Conservation (phyloP, 2,329 filamentous ascomycete species). For the Rutstroemia sp. region DNA sequence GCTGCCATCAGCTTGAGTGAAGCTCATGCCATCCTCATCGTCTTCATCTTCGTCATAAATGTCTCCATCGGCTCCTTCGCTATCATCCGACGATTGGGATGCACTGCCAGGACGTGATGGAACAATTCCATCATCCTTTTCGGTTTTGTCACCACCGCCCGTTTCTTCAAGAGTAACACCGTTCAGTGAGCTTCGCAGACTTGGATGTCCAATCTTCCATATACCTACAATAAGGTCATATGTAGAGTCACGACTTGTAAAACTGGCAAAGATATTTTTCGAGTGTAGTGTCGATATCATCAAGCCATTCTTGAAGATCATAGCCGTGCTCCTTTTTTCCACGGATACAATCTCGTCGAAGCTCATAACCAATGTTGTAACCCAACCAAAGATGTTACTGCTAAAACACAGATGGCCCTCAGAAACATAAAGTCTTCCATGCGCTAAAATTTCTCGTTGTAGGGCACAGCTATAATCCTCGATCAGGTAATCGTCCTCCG, state of each 20-base stretch:
- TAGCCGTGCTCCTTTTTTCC: constrained; percentile 91
- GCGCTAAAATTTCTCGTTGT: constrained; percentile 89
- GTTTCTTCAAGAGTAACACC: constrained; percentile 76
- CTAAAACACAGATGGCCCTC: constrained; percentile 98
- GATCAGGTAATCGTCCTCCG: constrained; percentile 95
- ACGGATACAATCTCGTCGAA: constrained; percentile 97
- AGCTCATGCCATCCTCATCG: constrained; percentile 56
- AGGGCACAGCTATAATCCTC: constrained; percentile 97
- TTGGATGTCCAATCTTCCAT: constrained; percentile 94
- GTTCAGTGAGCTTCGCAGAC: constrained; percentile 83
- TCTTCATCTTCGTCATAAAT: constrained; percentile 76
- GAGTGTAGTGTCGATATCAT: constrained; percentile 95
- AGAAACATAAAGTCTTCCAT: constrained; percentile 90
- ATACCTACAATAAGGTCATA: constrained; percentile 97
- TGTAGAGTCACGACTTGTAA: constrained; percentile 88
- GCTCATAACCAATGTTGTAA: constrained; percentile 93
- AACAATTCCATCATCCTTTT: constrained; percentile 54
- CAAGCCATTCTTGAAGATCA: constrained; percentile 94
- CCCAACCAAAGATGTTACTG: constrained; percentile 97
- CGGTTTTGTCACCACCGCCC: constrained; percentile 81
- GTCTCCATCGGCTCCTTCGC: constrained; percentile 59
- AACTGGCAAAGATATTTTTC: constrained; percentile 91
- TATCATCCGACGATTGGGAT: constrained; percentile 42
- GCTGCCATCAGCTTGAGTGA: constrained; percentile 40
- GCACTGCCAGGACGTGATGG: constrained; percentile 37